Percentiles rank a stretch among this genome's conserved stretches.
phyloP scores from a whole-genome alignment of 2,329 filamentous ascomycete genomes.

The Acarospora socialis region DNA sequence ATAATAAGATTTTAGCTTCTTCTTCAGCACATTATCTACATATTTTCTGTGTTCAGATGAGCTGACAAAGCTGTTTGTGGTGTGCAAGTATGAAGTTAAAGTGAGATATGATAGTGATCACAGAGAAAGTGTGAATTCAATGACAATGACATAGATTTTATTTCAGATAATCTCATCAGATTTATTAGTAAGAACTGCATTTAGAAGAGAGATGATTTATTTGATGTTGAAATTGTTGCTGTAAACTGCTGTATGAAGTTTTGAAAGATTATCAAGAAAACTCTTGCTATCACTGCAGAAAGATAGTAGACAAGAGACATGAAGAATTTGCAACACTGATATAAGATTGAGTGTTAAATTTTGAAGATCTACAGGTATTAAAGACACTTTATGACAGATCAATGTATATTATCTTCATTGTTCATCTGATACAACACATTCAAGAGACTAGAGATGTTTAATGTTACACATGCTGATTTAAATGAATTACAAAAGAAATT shows the following conservation, averaged over 20 bases:
- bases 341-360: background rate
- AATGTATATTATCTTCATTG: background rate
- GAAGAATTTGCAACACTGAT: background rate
- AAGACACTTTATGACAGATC: too few relatives aligned
- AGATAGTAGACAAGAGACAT: background rate
- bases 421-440: background rate
- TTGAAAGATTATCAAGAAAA: background rate
- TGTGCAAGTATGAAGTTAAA: constrained; percentile 4
- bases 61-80: constrained; percentile 1
- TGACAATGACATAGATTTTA: constrained; percentile 19
- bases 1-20: constrained; percentile 8
- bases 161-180: constrained; percentile 28
- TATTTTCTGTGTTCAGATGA: constrained; percentile 8
- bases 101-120: background rate
- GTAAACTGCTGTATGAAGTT: background rate
- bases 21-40: constrained; percentile 8
- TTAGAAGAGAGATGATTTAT: background rate
- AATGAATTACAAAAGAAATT: background rate
- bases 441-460: background rate
- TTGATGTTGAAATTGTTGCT: background rate
- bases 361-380: too few relatives aligned
- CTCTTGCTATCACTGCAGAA: background rate
- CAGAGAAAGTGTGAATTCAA: constrained; percentile 1
- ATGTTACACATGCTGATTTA: background rate
- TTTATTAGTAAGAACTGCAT: constrained; percentile 10